Conservation (phyloP, 352 stramenopile species). For the Detonula confervacea region DNA sequence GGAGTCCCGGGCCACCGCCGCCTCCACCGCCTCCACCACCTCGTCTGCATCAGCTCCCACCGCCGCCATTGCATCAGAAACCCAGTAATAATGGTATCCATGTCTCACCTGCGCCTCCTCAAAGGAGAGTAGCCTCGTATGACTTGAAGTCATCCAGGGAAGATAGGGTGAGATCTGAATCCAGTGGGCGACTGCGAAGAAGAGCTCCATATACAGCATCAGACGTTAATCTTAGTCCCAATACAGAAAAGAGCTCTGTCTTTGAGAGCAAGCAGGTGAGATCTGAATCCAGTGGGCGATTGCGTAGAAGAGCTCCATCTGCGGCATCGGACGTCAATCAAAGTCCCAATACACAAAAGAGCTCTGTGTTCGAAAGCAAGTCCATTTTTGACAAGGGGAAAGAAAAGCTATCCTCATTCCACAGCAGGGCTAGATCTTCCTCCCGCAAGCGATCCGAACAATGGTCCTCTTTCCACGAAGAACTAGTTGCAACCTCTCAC, state of each 20-base stretch:
- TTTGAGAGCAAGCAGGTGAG: neutral
- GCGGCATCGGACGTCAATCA: neutral
- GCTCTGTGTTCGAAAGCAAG: neutral
- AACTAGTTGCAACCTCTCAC: neutral
- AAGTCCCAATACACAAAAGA: neutral
- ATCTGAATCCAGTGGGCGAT: neutral
- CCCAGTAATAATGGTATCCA: too few relatives aligned
- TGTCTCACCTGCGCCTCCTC: too few relatives aligned
- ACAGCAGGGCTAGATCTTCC: neutral
- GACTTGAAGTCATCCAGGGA: too few relatives aligned
- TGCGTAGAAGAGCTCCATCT: neutral
- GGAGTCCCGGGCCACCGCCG: neutral
- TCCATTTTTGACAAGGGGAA: conserved; percentile 14
- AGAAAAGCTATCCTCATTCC: conserved; percentile 10
- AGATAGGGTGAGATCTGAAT: neutral
- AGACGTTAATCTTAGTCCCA: too few relatives aligned
- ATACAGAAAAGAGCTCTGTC: neutral
- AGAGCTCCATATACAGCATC: too few relatives aligned
- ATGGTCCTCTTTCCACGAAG: too few relatives aligned
- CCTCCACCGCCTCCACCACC: neutral
- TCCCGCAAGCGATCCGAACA: neutral
- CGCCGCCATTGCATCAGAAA: too few relatives aligned
- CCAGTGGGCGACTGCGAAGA: neutral
- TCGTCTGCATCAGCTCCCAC: too few relatives aligned
- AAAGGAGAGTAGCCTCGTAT: too few relatives aligned